These are phyloP conservation scores for Suillus luteus DNA, from an alignment of 768 basidiomycete species.

Conservation along the genomic window DNA sequence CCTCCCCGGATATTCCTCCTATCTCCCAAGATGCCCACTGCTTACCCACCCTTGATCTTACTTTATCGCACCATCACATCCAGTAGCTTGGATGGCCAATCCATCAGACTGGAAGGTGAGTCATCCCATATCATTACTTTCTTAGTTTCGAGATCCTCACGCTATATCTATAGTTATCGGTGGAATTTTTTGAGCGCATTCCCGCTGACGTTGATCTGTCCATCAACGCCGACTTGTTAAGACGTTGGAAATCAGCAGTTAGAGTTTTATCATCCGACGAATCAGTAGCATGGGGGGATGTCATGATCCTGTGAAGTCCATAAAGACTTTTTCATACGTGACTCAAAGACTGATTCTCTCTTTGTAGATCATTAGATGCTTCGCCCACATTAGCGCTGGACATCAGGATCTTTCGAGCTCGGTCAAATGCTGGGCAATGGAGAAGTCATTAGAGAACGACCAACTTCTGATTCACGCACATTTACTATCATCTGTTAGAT, in stretches of 20 bases:
- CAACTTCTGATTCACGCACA: background rate
- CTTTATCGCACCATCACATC: background rate
- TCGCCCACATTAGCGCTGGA: background rate
- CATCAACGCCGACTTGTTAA: background rate
- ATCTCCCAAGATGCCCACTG: background rate
- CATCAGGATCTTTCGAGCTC: background rate
- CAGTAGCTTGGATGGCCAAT: background rate
- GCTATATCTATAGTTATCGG: background rate
- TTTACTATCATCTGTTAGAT: background rate
- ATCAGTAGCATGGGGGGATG: background rate
- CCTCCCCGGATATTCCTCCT: background rate
- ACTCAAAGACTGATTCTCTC: background rate
- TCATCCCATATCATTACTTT: background rate
- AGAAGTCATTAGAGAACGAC: background rate
- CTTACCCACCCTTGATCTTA: background rate
- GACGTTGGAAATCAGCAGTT: background rate
- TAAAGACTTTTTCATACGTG: background rate
- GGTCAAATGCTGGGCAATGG: background rate
- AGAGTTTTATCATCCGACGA: background rate
- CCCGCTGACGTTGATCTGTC: background rate
- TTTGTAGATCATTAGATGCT: background rate
- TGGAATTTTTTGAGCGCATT: background rate
- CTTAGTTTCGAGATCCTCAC: background rate
- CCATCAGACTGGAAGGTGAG: background rate
- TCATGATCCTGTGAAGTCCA: background rate